Evolutionary conservation across 495 filamentous ascomycete species (phyloP).

Genomic region (Aspergillus homomorphus): DNA sequence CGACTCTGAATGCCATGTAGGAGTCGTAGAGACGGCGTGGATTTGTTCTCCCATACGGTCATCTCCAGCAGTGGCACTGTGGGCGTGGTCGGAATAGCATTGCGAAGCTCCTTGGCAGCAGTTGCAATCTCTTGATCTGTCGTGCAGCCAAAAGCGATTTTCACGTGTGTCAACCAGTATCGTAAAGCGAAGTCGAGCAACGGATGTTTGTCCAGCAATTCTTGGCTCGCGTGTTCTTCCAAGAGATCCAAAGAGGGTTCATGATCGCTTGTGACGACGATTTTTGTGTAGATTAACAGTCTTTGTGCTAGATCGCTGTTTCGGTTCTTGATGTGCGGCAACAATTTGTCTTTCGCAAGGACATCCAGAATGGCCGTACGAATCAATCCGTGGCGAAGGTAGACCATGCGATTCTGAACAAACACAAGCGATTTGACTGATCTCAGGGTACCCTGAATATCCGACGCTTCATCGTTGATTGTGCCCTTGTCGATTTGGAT

Average conservation of each 20-base stretch:
- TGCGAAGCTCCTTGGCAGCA: conserved; percentile 28
- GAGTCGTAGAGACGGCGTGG: conserved; percentile 25
- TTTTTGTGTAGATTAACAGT: conserved; percentile 32
- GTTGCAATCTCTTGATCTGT: conserved; percentile 24
- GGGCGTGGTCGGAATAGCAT: conserved; percentile 27
- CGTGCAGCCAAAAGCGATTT: conserved; percentile 24
- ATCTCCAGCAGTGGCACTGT: conserved; percentile 29
- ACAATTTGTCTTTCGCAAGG: conserved; percentile 27
- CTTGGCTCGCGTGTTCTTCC: conserved; percentile 20
- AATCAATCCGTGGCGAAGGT: conserved; percentile 34
- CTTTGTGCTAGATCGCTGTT: conserved; percentile 32
- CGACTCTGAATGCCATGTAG: conserved; percentile 28
- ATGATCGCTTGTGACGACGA: conserved; percentile 24
- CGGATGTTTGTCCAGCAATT: conserved; percentile 22
- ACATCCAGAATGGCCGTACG: conserved; percentile 30
- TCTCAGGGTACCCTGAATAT: conserved; percentile 22
- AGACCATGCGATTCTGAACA: conserved; percentile 33
- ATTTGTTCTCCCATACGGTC: conserved; percentile 31
- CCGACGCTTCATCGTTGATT: conserved; percentile 22
- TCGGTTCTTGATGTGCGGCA: conserved; percentile 29
- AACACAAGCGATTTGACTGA: conserved; percentile 29
- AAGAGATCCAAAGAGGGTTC: conserved; percentile 29
- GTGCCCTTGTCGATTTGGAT: conserved; percentile 31
- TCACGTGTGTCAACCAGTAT: conserved; percentile 36
- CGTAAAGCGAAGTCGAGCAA: conserved; percentile 37